Conservation (phyloP, 148 eudicot species). For the Diospyros lotus region DNA sequence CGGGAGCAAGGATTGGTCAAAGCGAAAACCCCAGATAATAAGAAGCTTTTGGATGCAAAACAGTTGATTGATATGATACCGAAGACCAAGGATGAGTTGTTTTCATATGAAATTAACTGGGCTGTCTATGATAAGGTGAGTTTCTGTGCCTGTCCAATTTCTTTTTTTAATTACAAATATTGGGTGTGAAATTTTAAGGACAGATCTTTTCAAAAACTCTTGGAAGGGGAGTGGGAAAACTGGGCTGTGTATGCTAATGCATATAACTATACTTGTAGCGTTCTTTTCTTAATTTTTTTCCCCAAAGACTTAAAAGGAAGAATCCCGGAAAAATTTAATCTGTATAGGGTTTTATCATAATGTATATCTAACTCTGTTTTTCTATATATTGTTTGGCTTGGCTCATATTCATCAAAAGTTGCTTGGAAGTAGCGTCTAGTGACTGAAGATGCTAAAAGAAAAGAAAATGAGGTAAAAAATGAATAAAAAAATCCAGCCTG, state of each 20-base stretch:
- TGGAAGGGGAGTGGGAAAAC: no score
- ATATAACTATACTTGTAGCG: no score
- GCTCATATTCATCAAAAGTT: not conserved
- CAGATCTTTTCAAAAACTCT: not conserved
- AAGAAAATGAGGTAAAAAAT: no score
- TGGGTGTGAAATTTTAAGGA: not conserved
- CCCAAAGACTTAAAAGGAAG: not conserved
- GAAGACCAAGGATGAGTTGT: slow-evolving; percentile 92
- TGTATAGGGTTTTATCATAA: not conserved
- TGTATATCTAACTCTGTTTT: not conserved
- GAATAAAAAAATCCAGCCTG: no score
- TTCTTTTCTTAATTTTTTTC: no score
- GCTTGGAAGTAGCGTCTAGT: not conserved
- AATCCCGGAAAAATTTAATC: not conserved
- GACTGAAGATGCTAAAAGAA: no score
- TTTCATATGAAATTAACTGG: slow-evolving; percentile 88
- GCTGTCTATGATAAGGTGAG: slow-evolving; percentile 78
- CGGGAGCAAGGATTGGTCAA: slow-evolving; percentile 25
- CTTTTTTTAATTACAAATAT: not conserved
- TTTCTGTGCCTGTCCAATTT: not conserved
- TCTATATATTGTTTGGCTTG: not conserved
- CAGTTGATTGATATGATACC: slow-evolving; percentile 95
- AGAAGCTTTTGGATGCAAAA: slow-evolving; percentile 85
- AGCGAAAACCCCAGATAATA: slow-evolving; percentile 25
- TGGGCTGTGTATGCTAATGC: no score